phyloP scores from a whole-genome alignment of 768 basidiomycete species.

The Coprinopsis strossmayeri region DNA sequence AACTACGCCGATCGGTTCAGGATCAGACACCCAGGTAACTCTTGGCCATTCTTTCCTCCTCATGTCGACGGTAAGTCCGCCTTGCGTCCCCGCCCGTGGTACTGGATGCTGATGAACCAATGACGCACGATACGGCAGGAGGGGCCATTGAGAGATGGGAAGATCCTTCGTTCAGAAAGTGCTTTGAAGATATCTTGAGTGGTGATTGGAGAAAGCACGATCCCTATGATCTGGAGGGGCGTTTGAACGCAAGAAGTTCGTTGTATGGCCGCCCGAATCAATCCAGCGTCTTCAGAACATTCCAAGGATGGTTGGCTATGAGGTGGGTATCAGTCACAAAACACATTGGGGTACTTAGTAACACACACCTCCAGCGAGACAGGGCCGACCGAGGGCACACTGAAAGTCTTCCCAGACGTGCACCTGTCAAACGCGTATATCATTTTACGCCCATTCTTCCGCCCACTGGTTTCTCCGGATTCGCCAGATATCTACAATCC shows the following conservation, averaged over 20 bases:
- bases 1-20: slow-evolving; percentile 71
- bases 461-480: slow-evolving; percentile 32
- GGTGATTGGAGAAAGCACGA: slow-evolving; percentile 63
- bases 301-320: slow-evolving; percentile 75
- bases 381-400: slow-evolving; percentile 61
- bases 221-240: slow-evolving; percentile 54
- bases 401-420: slow-evolving; percentile 64
- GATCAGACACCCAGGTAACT: slow-evolving; percentile 59
- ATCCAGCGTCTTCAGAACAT: slow-evolving; percentile 52
- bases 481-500: slow-evolving; percentile 38
- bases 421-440: slow-evolving; percentile 62
- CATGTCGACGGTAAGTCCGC: slow-evolving; percentile 32
- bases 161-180: slow-evolving; percentile 49
- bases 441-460: slow-evolving; percentile 75
- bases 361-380: slow-evolving; percentile 38
- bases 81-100: too few relatives aligned
- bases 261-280: slow-evolving; percentile 46
- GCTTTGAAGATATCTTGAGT: slow-evolving; percentile 54
- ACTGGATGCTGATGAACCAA: too few relatives aligned
- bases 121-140: slow-evolving; percentile 30
- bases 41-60: slow-evolving; percentile 44
- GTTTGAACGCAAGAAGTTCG: slow-evolving; percentile 55
- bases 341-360: neutral
- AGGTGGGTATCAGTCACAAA: slow-evolving; percentile 30
- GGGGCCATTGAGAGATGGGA: slow-evolving; percentile 75